Conservation (phyloP, 805 yeast genomes). For the Candida krabiensis region DNA sequence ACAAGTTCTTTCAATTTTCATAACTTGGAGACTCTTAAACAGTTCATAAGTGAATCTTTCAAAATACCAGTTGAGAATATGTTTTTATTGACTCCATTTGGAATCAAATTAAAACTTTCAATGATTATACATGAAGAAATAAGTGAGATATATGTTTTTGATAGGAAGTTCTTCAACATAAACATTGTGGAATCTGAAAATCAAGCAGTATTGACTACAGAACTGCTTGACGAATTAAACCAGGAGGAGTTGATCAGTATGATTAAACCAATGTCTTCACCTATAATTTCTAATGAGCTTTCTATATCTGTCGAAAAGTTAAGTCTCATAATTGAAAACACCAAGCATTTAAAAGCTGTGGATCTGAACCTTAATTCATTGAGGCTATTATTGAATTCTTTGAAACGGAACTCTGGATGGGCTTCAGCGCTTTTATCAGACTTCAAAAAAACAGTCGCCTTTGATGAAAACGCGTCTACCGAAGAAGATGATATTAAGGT, state of each 20-base stretch:
- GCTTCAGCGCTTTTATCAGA: constrained; percentile 37
- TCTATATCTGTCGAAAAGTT: constrained; percentile 20
- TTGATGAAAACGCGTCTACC: constrained; percentile 21
- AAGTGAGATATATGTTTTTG: constrained; percentile 60
- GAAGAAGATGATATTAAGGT: constrained; percentile 39
- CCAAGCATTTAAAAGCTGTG: constrained; percentile 22
- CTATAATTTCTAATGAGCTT: constrained; percentile 26
- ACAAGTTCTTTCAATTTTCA: constrained; percentile 41
- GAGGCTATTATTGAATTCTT: constrained; percentile 37
- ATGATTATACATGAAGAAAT: constrained; percentile 48
- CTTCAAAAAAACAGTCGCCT: constrained; percentile 28
- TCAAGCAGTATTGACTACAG: constrained; percentile 14
- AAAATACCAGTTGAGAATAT: constrained; percentile 40
- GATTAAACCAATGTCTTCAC: constrained; percentile 36
- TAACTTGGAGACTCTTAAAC: constrained; percentile 42
- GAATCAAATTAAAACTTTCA: constrained; percentile 56
- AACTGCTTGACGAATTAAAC: constrained; percentile 25
- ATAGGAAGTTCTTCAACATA: constrained; percentile 53
- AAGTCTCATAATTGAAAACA: constrained; percentile 12
- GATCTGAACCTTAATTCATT: constrained; percentile 37
- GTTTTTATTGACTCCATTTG: constrained; percentile 63
- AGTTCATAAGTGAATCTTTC: constrained; percentile 41
- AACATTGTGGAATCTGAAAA: constrained; percentile 22
- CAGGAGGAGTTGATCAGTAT: constrained; percentile 27
- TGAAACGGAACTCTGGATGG: constrained; percentile 40